Percentiles rank a stretch among this genome's conserved stretches.
Evolutionary conservation across 108 stramenopile genomes (phyloP).

Genomic region (Nitzschia sp.): DNA sequence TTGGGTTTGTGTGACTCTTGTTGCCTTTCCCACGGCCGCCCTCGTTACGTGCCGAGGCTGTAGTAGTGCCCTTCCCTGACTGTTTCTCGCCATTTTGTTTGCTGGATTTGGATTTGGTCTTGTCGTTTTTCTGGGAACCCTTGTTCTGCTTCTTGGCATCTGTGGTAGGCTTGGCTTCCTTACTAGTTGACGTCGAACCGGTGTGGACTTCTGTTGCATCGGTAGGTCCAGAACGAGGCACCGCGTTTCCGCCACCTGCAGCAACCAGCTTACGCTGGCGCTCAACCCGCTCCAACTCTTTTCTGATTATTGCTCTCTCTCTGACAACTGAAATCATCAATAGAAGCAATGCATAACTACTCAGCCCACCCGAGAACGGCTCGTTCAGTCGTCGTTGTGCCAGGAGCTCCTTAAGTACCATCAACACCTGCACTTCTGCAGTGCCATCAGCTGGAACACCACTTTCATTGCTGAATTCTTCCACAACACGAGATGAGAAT

Average conservation of each 20-base stretch:
- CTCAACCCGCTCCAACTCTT: constrained; percentile 71
- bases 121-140: background rate
- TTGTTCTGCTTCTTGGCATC: background rate
- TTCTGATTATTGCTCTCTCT: constrained; percentile 72
- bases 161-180: background rate
- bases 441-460: constrained; percentile 65
- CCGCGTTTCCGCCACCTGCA: constrained; percentile 32
- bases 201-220: background rate
- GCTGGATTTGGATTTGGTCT: background rate
- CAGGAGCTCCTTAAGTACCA: constrained; percentile 90
- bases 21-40: background rate
- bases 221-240: background rate
- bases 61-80: background rate
- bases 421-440: constrained; percentile 75
- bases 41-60: background rate
- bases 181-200: background rate
- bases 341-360: constrained; percentile 92
- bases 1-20: background rate
- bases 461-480: constrained; percentile 71
- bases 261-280: constrained; percentile 63
- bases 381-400: constrained; percentile 90
- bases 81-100: constrained; percentile 20
- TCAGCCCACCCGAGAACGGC: constrained; percentile 94
- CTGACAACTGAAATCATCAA: constrained; percentile 81
- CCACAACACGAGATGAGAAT: constrained; percentile 73